A percentile compares a stretch with the other conserved stretches of the same genome.
Evolutionary conservation across 2,329 filamentous ascomycete genomes (phyloP).

Genomic region (Pezizomycotina sp.): DNA sequence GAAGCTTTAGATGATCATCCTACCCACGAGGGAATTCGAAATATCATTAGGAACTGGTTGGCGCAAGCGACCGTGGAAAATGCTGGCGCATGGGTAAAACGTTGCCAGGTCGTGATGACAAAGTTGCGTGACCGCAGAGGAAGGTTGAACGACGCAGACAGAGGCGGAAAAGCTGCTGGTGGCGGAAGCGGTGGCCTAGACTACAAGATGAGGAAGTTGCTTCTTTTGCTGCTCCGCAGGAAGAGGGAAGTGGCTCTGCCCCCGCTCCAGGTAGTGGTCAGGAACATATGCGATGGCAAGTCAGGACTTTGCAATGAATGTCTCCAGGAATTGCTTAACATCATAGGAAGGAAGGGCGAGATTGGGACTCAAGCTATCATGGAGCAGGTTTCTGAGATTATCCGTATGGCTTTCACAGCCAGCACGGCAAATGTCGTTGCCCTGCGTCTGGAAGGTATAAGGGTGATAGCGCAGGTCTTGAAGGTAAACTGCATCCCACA

Average conservation of each 20-base stretch:
- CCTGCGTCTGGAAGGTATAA: slow-evolving; percentile 74
- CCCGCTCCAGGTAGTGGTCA: slow-evolving; percentile 88
- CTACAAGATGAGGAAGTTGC: slow-evolving; percentile 87
- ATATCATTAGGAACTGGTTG: slow-evolving; percentile 83
- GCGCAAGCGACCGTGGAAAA: slow-evolving; percentile 71
- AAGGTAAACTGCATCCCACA: slow-evolving; percentile 35
- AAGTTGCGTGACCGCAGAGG: slow-evolving; percentile 55
- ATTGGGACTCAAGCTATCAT: slow-evolving; percentile 72
- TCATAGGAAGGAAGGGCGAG: slow-evolving; percentile 62
- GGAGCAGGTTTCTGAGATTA: slow-evolving; percentile 71
- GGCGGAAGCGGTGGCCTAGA: slow-evolving; percentile 45
- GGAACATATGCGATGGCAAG: too few relatives aligned
- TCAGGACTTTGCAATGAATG: too few relatives aligned
- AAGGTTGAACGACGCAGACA: slow-evolving; percentile 30
- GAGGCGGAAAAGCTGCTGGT: slow-evolving; percentile 33
- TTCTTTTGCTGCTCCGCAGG: slow-evolving; percentile 57
- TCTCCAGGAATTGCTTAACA: slow-evolving; percentile 62
- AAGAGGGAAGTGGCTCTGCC: slow-evolving; percentile 48
- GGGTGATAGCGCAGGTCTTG: slow-evolving; percentile 81
- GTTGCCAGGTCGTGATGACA: slow-evolving; percentile 74
- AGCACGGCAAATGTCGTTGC: slow-evolving; percentile 87
- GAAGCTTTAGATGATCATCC: slow-evolving; percentile 69
- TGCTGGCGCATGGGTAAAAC: slow-evolving; percentile 69
- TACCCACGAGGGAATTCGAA: slow-evolving; percentile 61
- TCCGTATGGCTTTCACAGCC: slow-evolving; percentile 91